Percentiles rank a stretch among this genome's conserved stretches.
Conservation (phyloP, 495 filamentous ascomycete genomes). For the Daldinia decipiens region DNA sequence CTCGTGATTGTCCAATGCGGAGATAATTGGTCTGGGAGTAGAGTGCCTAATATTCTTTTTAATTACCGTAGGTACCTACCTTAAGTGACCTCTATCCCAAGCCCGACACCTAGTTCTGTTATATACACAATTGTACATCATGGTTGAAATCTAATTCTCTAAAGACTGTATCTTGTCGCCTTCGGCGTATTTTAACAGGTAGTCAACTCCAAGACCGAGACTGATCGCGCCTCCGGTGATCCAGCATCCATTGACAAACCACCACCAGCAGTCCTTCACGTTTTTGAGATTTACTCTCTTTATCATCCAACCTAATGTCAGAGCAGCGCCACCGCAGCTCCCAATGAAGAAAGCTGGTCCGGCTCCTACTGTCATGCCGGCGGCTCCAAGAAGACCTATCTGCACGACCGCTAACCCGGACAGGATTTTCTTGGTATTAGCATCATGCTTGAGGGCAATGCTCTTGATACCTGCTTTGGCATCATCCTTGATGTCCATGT, state of each 20-base stretch:
- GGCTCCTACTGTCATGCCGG: constrained; percentile 76
- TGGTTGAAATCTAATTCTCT: constrained; percentile 31
- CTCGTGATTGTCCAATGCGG: constrained; percentile 9
- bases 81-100: constrained; percentile 10
- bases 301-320: constrained; percentile 87
- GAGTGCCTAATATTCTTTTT: background rate
- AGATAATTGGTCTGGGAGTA: background rate
- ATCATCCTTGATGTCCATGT: constrained; percentile 98
- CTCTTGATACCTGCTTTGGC: constrained; percentile 92
- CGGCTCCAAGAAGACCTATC: constrained; percentile 79
- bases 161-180: constrained; percentile 18
- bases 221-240: constrained; percentile 65
- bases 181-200: constrained; percentile 55
- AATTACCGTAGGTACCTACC: background rate
- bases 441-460: constrained; percentile 89
- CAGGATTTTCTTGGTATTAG: constrained; percentile 86
- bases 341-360: constrained; percentile 87
- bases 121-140: constrained; percentile 23
- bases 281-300: constrained; percentile 84
- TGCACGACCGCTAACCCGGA: constrained; percentile 79
- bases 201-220: constrained; percentile 61
- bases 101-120: constrained; percentile 19
- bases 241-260: constrained; percentile 79
- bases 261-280: constrained; percentile 93
- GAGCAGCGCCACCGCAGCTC: constrained; percentile 82